Evolutionary conservation across 768 basidiomycete species (phyloP), one percentile per base, ranked within the genome.

Genomic region (Lactarius sp.): DNA sequence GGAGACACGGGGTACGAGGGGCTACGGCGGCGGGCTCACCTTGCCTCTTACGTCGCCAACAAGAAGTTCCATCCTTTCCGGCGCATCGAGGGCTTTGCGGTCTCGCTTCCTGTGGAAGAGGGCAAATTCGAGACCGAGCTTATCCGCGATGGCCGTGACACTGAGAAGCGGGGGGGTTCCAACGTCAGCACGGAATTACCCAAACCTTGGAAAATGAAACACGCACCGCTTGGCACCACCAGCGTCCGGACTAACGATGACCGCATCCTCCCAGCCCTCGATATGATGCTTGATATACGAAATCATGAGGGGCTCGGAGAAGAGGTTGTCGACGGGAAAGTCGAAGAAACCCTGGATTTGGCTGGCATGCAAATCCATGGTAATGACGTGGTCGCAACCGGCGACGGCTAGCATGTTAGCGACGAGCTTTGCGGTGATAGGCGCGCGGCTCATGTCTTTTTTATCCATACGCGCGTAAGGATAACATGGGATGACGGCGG

Each of bases 311-410:
- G 97, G 94, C 74, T 99, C 96, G 42, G 92, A 94, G 78, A 89
- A 98, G 51, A 98, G 80, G 74, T 98, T 98, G 78, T 98, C 96
- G 33, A 97, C 95, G 9, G 96, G 96, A 68, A 98, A 93, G 74
- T 98, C 94, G 74, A 98, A 98, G 80, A 98, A 98, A 7, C 96
- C 96, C 73, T 98, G 96, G 64, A 98, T 98, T 78, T 98, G 96
- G 70, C 90, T 90, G 47, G 96, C 95, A 72, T 98, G 96, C 56
- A 98, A 78, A 74, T 98, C 95, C 90, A 98, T 96, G n/a, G 96
- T 98, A 69, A 99, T 98, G 71, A 99, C 89, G 72, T 98, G 96
- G 76, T 98, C 96, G 73, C 94, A 97, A 27, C 96, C 96, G 9
- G 97, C 95, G 52, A 97, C 92, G 50, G 86, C 88, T 64, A 99